phyloP scores from a whole-genome alignment of 192 early-diverging fungal species.

The Lobosporangium transversale region DNA sequence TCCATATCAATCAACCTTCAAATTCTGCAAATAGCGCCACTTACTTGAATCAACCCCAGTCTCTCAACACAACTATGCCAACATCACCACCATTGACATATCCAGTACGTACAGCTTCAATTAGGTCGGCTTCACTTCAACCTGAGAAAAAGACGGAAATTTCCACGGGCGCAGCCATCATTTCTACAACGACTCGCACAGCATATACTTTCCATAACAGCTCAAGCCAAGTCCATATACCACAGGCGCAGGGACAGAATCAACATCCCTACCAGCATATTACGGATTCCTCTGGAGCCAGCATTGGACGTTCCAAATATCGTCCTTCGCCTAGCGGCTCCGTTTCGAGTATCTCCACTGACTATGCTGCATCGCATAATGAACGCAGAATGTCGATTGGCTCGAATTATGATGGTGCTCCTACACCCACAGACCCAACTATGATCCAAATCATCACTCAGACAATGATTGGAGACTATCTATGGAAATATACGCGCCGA shows the following conservation, averaged over 20 bases:
- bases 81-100: conserved; percentile 2
- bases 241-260: neutral
- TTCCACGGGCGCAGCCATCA: conserved; percentile 40
- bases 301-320: conserved; percentile 29
- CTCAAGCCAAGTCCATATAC: conserved; percentile 38
- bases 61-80: neutral
- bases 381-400: conserved; percentile 22
- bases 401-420: conserved; percentile 37
- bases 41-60: neutral
- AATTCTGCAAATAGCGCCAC: neutral
- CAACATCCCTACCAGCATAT: conserved; percentile 34
- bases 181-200: conserved; percentile 37
- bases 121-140: conserved; percentile 2
- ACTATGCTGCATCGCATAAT: conserved; percentile 26
- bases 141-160: conserved; percentile 7
- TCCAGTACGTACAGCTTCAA: conserved; percentile 11
- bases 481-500: conserved; percentile 78
- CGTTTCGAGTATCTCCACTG: conserved; percentile 44
- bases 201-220: conserved; percentile 40
- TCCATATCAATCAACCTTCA: neutral
- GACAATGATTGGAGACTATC: conserved; percentile 83
- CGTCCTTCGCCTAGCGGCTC: conserved; percentile 47
- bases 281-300: conserved; percentile 44
- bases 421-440: conserved; percentile 60
- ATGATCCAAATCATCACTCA: conserved; percentile 77